Conservation (phyloP, 1,139 yeast genomes). For the Lodderomyces orthopsilosis region DNA sequence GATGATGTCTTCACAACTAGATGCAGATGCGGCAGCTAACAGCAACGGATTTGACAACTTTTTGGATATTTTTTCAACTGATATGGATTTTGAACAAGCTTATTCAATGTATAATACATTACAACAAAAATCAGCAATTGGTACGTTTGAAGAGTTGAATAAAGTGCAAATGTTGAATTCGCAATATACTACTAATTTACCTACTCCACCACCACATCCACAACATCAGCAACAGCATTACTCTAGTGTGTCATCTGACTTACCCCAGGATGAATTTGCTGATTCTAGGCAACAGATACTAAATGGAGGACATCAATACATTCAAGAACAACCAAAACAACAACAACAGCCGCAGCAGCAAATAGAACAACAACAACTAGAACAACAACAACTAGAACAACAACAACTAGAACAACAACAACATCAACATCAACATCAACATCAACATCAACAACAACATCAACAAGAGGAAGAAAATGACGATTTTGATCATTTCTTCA, state of each 20-base stretch:
- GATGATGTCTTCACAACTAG: background rate
- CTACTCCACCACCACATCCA: constrained; percentile 4
- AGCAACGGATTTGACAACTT: constrained; percentile 18
- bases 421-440: constrained; percentile 5
- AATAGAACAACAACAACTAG: constrained; percentile 11
- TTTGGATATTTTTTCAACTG: constrained; percentile 33
- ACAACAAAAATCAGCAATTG: constrained; percentile 39
- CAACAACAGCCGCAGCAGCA: constrained; percentile 5
- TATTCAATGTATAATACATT: constrained; percentile 39
- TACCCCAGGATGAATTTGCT: constrained; percentile 14
- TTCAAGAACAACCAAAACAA: background rate
- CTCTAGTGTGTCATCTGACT: background rate
- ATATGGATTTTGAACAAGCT: constrained; percentile 51
- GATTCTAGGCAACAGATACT: constrained; percentile 13
- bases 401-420: background rate
- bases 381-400: constrained; percentile 10
- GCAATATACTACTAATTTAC: constrained; percentile 13
- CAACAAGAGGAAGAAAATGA: constrained; percentile 20
- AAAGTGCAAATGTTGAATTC: constrained; percentile 36
- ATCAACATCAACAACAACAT: constrained; percentile 10
- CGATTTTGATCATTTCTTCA: constrained; percentile 44
- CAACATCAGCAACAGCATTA: constrained; percentile 8
- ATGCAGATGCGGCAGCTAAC: background rate
- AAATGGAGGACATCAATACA: constrained; percentile 7
- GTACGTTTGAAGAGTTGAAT: constrained; percentile 39